A percentile compares a stretch with the other conserved stretches of the same genome.
Evolutionary conservation across 192 early-diverging fungal species (phyloP).

Genomic region (Backusella tuberculispora): DNA sequence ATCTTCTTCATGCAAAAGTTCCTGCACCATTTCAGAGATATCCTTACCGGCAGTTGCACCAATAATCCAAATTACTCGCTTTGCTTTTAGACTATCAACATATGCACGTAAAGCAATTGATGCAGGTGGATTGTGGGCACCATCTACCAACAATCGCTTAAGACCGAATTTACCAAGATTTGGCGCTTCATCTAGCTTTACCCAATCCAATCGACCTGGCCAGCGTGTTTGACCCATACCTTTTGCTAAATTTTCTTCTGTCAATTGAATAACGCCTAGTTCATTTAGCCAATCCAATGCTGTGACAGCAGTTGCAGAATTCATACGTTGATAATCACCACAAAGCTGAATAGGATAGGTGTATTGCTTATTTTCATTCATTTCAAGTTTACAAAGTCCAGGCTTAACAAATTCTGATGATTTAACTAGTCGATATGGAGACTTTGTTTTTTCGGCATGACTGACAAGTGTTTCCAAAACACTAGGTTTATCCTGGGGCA

Average conservation of each 20-base stretch:
- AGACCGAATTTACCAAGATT: conserved; percentile 30
- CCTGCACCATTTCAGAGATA: conserved; percentile 58
- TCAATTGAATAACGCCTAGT: neutral
- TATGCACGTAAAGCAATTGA: conserved; percentile 67
- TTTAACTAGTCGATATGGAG: conserved; percentile 2
- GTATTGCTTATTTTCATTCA: neutral
- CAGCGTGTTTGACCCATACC: conserved; percentile 74
- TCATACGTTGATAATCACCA: conserved; percentile 82
- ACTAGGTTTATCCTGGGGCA: conserved; percentile 55
- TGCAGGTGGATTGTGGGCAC: conserved; percentile 88
- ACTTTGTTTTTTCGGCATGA: conserved; percentile 21
- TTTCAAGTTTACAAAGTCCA: neutral
- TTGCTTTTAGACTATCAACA: conserved; percentile 50
- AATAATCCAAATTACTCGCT: conserved; percentile 74
- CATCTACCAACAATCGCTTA: conserved; percentile 76
- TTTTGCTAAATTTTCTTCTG: conserved; percentile 51
- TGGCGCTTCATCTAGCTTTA: conserved; percentile 14
- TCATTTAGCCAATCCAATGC: conserved; percentile 47
- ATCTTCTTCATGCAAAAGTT: conserved; percentile 63
- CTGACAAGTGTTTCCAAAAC: conserved; percentile 43
- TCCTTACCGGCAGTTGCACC: conserved; percentile 76
- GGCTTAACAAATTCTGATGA: neutral
- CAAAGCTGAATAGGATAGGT: conserved; percentile 61
- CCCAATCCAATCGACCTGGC: conserved; percentile 86
- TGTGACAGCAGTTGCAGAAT: conserved; percentile 74